Base-by-base conservation (phyloP, 2,329 filamentous ascomycete species). In the Westerdykella ornata region DNA sequence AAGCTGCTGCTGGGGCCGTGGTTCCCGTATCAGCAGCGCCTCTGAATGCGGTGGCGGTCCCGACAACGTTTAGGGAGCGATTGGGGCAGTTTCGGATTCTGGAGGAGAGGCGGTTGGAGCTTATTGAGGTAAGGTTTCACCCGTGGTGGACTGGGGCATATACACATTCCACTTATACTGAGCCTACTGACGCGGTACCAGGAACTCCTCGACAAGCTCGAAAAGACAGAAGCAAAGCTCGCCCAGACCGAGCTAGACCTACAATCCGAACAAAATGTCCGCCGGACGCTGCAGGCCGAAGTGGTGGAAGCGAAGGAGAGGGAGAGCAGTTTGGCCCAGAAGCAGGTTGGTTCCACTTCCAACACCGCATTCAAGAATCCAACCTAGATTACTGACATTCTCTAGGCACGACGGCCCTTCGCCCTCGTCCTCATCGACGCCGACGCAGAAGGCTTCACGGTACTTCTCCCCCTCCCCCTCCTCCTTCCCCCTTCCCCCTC, bases 121-220 rank as follows among this genome's bases (percentile, higher is more conserved):
- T 66, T 37, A 66, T 66, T 4, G 62, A 66, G 49, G 62, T 66
- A 46, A 26, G 48, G 22, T 16, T 16, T 32, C 18, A 15, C 16
- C n/a, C 19, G 9, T 37, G 4, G 14, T 20, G 22, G 30, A 30
- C 15, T 5, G 34, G 16, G 16, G 14, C 6, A 19, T 8, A 35
- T 26, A 16, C 12, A 37, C 36, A 3, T 5, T 16, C 39, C 5
- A 15, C 33, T 8, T 30, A n/a, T 7, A 4, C 2, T 7, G 30
- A 16, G 2, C 6, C 17, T 17, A 31, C 34, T 44, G 13, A 45
- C 22, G 32, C n/a, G 18, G 18, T 26, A 18, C 22, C 35, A 63
- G 62, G 62, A 66, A 52, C 46, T 66, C 19, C 46, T 66, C 1
- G 61, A 63, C 32, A 66, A 64, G 38, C 59, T 66, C 19, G 62